A percentile compares a stretch with the other conserved stretches of the same genome.
Conservation (phyloP, 2,329 filamentous ascomycete genomes). For the Claviceps pazoutovae region DNA sequence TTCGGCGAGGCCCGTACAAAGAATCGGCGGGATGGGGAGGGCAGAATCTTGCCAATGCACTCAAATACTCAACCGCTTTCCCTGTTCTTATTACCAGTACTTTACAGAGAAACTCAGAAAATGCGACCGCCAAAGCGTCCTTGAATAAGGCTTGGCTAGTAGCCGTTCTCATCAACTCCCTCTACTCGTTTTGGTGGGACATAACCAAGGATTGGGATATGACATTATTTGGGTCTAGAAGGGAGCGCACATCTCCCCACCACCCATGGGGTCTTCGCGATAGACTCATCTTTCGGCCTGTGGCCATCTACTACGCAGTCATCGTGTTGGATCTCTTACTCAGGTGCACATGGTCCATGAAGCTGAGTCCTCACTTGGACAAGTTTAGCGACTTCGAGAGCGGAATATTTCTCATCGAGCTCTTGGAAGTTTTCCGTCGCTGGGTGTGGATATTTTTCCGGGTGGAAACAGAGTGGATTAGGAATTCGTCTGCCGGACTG, state of each 20-base stretch:
- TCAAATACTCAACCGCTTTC: slow-evolving; percentile 90
- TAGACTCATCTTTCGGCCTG: slow-evolving; percentile 56
- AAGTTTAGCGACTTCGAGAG: slow-evolving; percentile 78
- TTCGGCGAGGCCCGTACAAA: slow-evolving; percentile 42
- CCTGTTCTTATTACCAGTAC: slow-evolving; percentile 76
- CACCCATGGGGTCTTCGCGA: slow-evolving; percentile 68
- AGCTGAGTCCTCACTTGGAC: slow-evolving; percentile 69
- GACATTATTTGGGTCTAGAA: slow-evolving; percentile 53
- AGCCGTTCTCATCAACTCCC: slow-evolving; percentile 67
- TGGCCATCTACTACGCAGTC: slow-evolving; percentile 68
- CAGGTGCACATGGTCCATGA: slow-evolving; percentile 82
- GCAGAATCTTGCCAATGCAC: slow-evolving; percentile 81
- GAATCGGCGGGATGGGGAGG: slow-evolving; percentile 58
- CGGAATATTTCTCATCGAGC: slow-evolving; percentile 76
- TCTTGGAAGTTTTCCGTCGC: slow-evolving; percentile 71
- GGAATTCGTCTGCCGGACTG: slow-evolving; percentile 37
- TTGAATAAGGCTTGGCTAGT: slow-evolving; percentile 51
- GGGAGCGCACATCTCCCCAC: slow-evolving; percentile 44
- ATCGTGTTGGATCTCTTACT: slow-evolving; percentile 67
- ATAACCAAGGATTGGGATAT: slow-evolving; percentile 94
- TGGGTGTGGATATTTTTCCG: slow-evolving; percentile 98
- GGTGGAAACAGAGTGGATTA: slow-evolving; percentile 84
- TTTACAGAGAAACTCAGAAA: slow-evolving; percentile 49
- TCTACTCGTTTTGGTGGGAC: slow-evolving; percentile 99
- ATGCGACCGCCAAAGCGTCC: slow-evolving; percentile 24